phyloP scores from a whole-genome alignment of 306 rosid genomes.

The Fragaria nilgerrensis region DNA sequence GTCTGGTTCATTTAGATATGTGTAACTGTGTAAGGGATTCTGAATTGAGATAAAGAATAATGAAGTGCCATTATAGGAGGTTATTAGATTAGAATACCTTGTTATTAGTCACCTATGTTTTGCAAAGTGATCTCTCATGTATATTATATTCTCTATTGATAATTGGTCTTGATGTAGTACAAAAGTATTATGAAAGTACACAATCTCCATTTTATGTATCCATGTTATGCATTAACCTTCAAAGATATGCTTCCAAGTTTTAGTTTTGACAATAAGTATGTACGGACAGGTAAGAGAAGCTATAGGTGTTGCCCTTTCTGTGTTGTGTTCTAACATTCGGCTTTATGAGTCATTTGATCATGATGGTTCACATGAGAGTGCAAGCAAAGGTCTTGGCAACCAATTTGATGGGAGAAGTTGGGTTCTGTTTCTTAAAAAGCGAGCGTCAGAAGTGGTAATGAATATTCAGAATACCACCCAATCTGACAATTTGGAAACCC shows the following conservation, averaged over 20 bases:
- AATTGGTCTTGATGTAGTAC: background rate
- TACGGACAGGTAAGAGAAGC: conserved; percentile 83
- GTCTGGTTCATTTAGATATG: background rate
- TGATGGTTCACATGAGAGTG: conserved; percentile 38
- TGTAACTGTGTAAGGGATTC: background rate
- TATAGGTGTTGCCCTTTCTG: conserved; percentile 83
- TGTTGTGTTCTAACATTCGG: conserved; percentile 85
- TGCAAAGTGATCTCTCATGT: background rate
- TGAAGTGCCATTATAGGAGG: background rate
- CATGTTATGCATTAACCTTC: conserved; percentile 1
- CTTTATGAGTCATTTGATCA: conserved; percentile 58
- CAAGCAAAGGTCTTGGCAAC: conserved; percentile 32
- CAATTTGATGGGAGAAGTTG: conserved; percentile 65
- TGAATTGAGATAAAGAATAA: background rate
- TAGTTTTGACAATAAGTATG: conserved; percentile 28
- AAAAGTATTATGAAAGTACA: background rate
- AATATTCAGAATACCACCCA: conserved; percentile 76
- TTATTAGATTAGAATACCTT: background rate
- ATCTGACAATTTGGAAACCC: conserved; percentile 52
- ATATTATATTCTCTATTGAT: background rate
- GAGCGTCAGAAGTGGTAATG: conserved; percentile 61
- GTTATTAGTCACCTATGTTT: too few relatives aligned
- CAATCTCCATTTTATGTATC: background rate
- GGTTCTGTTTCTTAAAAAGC: conserved; percentile 56
- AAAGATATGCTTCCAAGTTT: background rate